Base-by-base conservation (phyloP, 768 basidiomycete species). In the Calocera viscosa region DNA sequence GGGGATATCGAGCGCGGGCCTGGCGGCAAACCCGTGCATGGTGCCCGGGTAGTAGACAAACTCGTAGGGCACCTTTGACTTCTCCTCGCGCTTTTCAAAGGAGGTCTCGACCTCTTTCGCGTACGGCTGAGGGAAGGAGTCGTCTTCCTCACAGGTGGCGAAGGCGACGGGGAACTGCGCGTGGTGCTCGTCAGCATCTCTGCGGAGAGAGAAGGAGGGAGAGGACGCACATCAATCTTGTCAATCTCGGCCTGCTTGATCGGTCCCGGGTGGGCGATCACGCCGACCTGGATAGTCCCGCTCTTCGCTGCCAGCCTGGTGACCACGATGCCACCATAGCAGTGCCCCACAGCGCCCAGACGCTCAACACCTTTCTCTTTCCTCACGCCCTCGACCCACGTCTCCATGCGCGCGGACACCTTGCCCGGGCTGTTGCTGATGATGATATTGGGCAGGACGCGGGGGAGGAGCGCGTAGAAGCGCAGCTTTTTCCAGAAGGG, bases 21-120 rank as follows among this genome's bases (percentile, higher is more conserved):
- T 76, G 26, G 76, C 75, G 2, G 81, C 81, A 28, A 84, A 84
- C 26, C 83, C 80, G 66, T 82, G 83, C 8, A 68, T 72, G 17
- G 79, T 83, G 68, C 78, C 82, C 14, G 53, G 53, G 53, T 60
- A 60, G 30, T 28, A 60, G 53, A 60, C 53, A 19, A 60, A 60
- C 30, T 60, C 53, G 53, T 60, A 60, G 16, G 53, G 53, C 8
- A 60, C 53, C 22, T 60, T 60, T 16, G 53, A 28, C 53, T 60
- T 60, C 14, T 60, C 53, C 14, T 60, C 53, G 2, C 53, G 53
- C 14, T 11, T 26, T 3, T 12, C 14, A 26, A 60, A 60, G 5
- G 30, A 11, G 5, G 2, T 16, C 19, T 60, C 53, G 26, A 60
- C 24, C 30, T 60, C 14, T 19, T 60, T 60, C 5, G 53, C 53